Conservation (phyloP, 805 yeast genomes). For the Wickerhamomyces chambardii region DNA sequence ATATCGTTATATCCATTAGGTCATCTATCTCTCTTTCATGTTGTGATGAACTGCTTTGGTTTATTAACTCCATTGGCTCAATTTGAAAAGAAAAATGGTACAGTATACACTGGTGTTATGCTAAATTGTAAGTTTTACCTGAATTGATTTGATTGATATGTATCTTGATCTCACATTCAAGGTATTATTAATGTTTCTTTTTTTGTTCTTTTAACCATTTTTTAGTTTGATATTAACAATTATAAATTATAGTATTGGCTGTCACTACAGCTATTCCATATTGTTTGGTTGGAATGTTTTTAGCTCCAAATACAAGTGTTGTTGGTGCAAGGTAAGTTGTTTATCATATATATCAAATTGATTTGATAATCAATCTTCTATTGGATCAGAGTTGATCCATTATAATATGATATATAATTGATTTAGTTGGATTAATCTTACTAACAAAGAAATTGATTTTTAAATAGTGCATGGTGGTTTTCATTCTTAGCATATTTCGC, state of each 20-base stretch:
- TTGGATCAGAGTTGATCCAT: too few species aligned
- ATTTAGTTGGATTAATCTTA: too few species aligned
- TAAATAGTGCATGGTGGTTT: constrained; percentile 57
- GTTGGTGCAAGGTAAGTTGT: constrained; percentile 41
- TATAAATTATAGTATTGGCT: constrained; percentile 42
- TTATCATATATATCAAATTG: neutral
- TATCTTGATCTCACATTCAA: too few species aligned
- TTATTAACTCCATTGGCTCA: constrained; percentile 50
- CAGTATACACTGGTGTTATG: constrained; percentile 78
- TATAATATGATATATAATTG: too few species aligned
- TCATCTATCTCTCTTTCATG: constrained; percentile 54
- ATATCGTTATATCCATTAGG: constrained; percentile 63
- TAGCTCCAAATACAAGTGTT: constrained; percentile 36
- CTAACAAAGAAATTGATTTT: neutral
- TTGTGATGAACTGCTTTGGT: constrained; percentile 48
- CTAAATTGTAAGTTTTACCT: constrained; percentile 32
- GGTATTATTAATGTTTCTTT: too few species aligned
- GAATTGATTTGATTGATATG: too few species aligned
- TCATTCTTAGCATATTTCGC: constrained; percentile 56
- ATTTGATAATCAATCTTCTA: too few species aligned
- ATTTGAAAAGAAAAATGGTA: constrained; percentile 71
- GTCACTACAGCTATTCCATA: constrained; percentile 59
- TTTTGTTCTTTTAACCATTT: too few species aligned
- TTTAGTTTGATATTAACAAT: too few species aligned
- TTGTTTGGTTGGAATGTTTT: constrained; percentile 36